These are phyloP conservation scores for Angomonas deanei DNA, from an alignment of 208 protist genomes.

Conservation along the genomic window DNA sequence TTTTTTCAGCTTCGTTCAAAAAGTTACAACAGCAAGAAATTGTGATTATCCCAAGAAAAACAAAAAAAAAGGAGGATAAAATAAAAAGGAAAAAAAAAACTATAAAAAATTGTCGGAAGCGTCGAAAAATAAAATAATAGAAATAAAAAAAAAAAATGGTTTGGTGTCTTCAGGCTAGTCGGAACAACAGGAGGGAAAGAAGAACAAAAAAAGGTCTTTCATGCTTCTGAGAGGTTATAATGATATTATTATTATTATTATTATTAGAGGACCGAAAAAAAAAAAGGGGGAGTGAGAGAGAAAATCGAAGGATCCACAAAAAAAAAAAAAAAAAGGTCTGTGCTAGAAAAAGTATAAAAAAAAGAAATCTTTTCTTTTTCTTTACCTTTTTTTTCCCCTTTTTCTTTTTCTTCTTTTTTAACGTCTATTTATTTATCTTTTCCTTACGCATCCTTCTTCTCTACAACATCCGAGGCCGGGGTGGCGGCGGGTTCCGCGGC, in stretches of 20 bases:
- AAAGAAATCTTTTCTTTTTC: neutral
- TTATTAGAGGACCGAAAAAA: neutral
- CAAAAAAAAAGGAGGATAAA: constrained; percentile 5
- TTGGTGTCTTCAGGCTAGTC: neutral
- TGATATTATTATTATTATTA: neutral
- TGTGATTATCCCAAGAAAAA: neutral
- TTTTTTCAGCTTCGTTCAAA: neutral
- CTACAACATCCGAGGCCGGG: no score
- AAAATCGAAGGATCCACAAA: neutral
- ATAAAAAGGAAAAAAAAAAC: constrained; percentile 8
- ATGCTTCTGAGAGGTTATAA: no score
- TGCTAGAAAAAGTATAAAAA: neutral
- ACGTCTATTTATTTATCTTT: neutral
- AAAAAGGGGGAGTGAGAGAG: constrained; percentile 4
- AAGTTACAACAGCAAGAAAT: neutral
- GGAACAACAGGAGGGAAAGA: neutral
- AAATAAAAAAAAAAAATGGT: constrained; percentile 4
- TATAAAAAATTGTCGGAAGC: neutral
- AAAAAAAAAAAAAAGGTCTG: constrained; percentile 7
- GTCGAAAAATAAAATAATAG: neutral
- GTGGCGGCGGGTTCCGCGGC: no score
- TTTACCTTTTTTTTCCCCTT: constrained; percentile 3
- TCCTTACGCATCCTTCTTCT: no score
- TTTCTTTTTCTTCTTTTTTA: neutral
- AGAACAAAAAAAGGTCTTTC: no score